Conservation (phyloP, 495 filamentous ascomycete genomes). For the Pyrenula massariospora region DNA sequence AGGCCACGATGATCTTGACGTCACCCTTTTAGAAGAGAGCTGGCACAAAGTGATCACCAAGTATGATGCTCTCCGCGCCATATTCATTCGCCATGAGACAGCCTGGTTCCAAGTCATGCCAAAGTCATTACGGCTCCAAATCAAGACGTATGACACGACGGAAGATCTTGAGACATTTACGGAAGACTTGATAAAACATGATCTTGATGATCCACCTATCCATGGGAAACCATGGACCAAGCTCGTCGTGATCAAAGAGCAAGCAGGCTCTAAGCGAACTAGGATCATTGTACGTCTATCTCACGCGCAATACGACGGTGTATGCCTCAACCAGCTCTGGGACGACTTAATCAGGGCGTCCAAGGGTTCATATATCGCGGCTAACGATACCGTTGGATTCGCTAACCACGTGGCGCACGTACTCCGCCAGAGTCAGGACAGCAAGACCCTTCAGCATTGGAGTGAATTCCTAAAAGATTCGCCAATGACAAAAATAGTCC, state of each 20-base stretch:
- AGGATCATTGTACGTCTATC: conserved; percentile 57
- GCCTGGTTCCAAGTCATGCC: conserved; percentile 52
- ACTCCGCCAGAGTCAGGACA: conserved; percentile 31
- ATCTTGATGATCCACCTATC: conserved; percentile 36
- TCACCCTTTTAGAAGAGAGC: conserved; percentile 32
- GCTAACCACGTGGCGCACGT: conserved; percentile 47
- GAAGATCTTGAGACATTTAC: conserved; percentile 38
- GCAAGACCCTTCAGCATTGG: conserved; percentile 37
- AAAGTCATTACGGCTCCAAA: conserved; percentile 36
- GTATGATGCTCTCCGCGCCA: conserved; percentile 59
- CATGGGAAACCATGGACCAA: conserved; percentile 55
- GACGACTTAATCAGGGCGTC: conserved; percentile 41
- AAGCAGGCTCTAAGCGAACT: conserved; percentile 32
- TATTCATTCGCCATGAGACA: conserved; percentile 48
- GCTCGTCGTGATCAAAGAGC: conserved; percentile 46
- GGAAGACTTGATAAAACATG: conserved; percentile 29
- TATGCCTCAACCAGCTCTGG: conserved; percentile 53
- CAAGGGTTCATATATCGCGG: conserved; percentile 29
- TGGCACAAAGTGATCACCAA: conserved; percentile 31
- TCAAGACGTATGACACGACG: conserved; percentile 42
- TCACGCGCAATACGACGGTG: conserved; percentile 66
- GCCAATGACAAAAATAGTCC: conserved; percentile 33
- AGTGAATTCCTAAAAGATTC: conserved; percentile 27
- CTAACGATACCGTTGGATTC: conserved; percentile 40
- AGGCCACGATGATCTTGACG: conserved; percentile 31